Conservation (phyloP, 371 early-diverging fungal genomes). For the Actinomortierella ambigua region DNA sequence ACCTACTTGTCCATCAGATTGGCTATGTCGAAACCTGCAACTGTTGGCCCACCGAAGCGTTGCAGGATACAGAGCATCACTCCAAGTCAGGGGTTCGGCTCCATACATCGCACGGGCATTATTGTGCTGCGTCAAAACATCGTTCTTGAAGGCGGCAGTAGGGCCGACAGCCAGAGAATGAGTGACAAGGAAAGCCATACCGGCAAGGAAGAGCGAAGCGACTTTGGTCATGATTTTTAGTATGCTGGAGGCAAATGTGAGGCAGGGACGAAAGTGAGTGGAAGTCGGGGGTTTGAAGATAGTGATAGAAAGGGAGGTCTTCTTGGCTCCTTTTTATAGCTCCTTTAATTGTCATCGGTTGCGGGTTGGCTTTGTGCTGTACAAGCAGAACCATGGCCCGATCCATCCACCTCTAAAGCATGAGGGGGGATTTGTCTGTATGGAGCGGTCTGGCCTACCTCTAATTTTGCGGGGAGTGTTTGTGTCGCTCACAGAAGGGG, state of each 20-base stretch:
- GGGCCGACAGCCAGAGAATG: conserved; percentile 6
- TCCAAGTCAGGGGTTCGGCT: conserved; percentile 10
- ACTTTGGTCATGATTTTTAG: neutral
- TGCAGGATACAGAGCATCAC: neutral
- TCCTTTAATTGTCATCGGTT: too few relatives aligned
- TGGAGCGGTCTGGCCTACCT: too few relatives aligned
- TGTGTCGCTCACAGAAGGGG: too few relatives aligned
- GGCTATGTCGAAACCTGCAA: neutral
- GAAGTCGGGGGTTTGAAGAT: too few relatives aligned
- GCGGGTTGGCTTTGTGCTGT: too few relatives aligned
- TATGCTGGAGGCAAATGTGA: neutral
- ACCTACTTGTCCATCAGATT: neutral
- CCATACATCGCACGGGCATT: conserved; percentile 1
- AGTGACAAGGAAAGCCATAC: conserved; percentile 4
- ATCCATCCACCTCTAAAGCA: too few relatives aligned
- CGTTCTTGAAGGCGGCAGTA: conserved; percentile 1
- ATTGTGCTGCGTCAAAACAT: conserved; percentile 6
- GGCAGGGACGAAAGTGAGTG: too few relatives aligned
- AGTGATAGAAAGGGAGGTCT: too few relatives aligned
- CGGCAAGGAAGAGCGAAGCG: conserved; percentile 5
- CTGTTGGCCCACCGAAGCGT: neutral
- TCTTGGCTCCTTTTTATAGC: too few relatives aligned
- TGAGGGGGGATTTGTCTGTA: too few relatives aligned
- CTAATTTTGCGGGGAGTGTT: too few relatives aligned
- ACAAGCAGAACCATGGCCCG: too few relatives aligned